Evolutionary conservation across 2,329 filamentous ascomycete genomes (phyloP).

Genomic region (Neonectria magnoliae): DNA sequence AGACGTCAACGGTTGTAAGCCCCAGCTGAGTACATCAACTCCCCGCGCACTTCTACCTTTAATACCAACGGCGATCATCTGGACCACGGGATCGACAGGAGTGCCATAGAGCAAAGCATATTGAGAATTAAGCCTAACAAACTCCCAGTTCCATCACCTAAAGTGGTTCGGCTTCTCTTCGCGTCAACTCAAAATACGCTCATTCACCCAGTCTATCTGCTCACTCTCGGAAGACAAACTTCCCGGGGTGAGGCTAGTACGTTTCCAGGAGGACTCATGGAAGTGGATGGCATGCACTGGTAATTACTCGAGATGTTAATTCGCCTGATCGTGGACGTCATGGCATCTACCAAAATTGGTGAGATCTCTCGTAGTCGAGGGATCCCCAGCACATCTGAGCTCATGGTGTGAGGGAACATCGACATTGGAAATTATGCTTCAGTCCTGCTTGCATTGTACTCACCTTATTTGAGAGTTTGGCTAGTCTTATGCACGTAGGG

Average conservation of each 20-base stretch:
- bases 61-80: background rate
- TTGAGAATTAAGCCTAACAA: no score
- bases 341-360: background rate
- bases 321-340: background rate
- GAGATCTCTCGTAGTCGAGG: background rate
- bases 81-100: background rate
- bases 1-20: background rate
- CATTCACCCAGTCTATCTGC: background rate
- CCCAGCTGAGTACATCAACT: background rate
- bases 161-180: background rate
- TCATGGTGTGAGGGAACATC: no score
- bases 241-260: background rate
- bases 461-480: background rate
- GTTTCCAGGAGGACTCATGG: background rate
- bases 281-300: background rate
- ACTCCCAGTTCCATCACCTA: no score
- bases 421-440: background rate
- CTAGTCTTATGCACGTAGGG: background rate
- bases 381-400: background rate
- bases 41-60: background rate
- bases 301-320: no score
- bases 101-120: background rate
- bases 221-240: background rate
- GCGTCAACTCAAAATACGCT: constrained; percentile 1
- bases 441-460: background rate